Evolutionary conservation across 306 rosid genomes (phyloP).

Genomic region (Pachyrhizus erosus): DNA sequence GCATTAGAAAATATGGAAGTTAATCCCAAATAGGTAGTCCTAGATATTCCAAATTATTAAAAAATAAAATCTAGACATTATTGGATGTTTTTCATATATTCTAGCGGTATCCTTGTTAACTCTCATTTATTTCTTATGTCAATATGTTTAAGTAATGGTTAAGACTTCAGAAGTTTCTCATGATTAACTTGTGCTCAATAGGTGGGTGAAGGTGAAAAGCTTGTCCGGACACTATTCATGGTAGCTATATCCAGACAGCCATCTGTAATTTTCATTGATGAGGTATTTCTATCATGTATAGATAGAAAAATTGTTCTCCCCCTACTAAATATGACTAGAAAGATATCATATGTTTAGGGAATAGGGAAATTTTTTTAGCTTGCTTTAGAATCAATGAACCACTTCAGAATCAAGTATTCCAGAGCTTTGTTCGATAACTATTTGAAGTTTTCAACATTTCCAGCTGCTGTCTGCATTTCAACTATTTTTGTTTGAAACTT

Average conservation of each 20-base stretch:
- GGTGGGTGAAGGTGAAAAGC: constrained; percentile 98
- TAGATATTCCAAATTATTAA: neutral
- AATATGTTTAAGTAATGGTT: constrained; percentile 29
- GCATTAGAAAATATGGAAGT: neutral
- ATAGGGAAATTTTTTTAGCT: neutral
- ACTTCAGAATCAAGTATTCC: constrained; percentile 13
- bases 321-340: neutral
- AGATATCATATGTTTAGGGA: constrained; percentile 20
- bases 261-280: constrained; percentile 96
- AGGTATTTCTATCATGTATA: constrained; percentile 57
- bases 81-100: neutral
- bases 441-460: neutral
- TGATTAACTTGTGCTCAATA: constrained; percentile 49
- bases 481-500: constrained; percentile 23
- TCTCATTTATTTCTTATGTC: neutral
- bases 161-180: constrained; percentile 26
- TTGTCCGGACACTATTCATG: constrained; percentile 91
- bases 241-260: constrained; percentile 96
- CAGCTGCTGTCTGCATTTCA: neutral
- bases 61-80: neutral
- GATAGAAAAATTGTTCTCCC: neutral
- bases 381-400: constrained; percentile 25
- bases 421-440: constrained; percentile 22
- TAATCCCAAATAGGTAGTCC: neutral
- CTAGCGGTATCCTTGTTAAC: constrained; percentile 1